phyloP scores from a whole-genome alignment of 129 eudicot species.

The Helichrysum umbraculigerum region DNA sequence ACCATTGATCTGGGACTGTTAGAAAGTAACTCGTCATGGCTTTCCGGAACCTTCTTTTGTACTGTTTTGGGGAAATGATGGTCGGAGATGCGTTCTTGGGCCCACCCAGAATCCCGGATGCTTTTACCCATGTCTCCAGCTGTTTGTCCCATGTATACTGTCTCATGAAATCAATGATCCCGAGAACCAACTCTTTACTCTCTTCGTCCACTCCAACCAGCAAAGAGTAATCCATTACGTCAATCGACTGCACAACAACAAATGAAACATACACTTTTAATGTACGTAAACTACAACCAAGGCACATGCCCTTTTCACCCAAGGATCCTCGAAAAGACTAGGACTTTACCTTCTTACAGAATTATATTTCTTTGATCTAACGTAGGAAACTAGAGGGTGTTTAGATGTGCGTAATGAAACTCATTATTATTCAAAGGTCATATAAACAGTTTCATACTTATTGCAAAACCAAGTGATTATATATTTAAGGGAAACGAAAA shows the following conservation, averaged over 20 bases:
- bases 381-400: not conserved
- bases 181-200: conserved; percentile 74
- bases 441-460: not conserved
- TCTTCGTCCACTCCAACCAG: conserved; percentile 93
- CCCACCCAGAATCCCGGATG: conserved; percentile 95
- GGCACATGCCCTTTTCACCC: not conserved
- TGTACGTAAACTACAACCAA: not conserved
- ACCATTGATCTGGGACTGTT: conserved; percentile 96
- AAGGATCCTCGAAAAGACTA: not conserved
- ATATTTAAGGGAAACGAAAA: not conserved
- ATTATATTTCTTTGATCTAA: not conserved
- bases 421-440: not conserved
- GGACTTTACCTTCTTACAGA: not conserved
- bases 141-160: conserved; percentile 99
- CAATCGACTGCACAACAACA: conserved; percentile 61
- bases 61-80: conserved; percentile 84
- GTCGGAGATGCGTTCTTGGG: conserved; percentile 92
- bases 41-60: conserved; percentile 92
- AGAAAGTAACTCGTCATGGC: conserved; percentile 94
- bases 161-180: conserved; percentile 94
- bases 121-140: conserved; percentile 97
- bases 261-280: conserved; percentile 9
- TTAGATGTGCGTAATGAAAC: not conserved
- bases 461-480: not conserved
- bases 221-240: conserved; percentile 97